phyloP scores from a whole-genome alignment of 768 basidiomycete species.

The Suillus spraguei region DNA sequence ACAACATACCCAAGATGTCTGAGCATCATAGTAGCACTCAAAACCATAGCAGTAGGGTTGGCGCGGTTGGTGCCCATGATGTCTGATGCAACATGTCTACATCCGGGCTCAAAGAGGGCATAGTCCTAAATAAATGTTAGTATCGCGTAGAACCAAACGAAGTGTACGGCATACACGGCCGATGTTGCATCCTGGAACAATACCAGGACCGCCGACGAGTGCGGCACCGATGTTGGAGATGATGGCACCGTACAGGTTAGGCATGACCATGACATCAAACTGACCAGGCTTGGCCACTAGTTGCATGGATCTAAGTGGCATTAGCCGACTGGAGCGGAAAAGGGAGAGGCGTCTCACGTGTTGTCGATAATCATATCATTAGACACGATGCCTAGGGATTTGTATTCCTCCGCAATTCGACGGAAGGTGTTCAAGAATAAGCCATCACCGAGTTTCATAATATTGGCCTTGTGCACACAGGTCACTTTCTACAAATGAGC shows the following conservation, averaged over 20 bases:
- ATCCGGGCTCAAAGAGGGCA: slow-evolving; percentile 98
- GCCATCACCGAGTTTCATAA: slow-evolving; percentile 99
- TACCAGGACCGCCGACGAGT: slow-evolving; percentile 96
- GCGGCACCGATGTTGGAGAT: slow-evolving; percentile 98
- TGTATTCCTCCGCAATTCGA: slow-evolving; percentile 95
- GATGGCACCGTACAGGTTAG: slow-evolving; percentile 95
- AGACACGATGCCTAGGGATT: slow-evolving; percentile 83
- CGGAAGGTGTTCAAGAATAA: slow-evolving; percentile 99
- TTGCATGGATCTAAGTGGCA: slow-evolving; percentile 85
- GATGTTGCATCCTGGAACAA: slow-evolving; percentile 98
- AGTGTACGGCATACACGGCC: slow-evolving; percentile 66
- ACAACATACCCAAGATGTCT: slow-evolving; percentile 84
- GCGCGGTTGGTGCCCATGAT: slow-evolving; percentile 96
- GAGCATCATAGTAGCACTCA: slow-evolving; percentile 97
- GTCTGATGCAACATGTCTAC: slow-evolving; percentile 92
- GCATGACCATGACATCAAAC: slow-evolving; percentile 99
- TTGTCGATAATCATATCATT: slow-evolving; percentile 99
- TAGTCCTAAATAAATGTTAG: slow-evolving; percentile 64
- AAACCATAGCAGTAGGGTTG: slow-evolving; percentile 97
- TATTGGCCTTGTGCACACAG: slow-evolving; percentile 99
- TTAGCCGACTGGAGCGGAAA: neutral
- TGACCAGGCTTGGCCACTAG: slow-evolving; percentile 94
- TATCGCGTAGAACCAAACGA: slow-evolving; percentile 2
- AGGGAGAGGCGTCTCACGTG: slow-evolving; percentile 56
- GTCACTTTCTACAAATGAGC: slow-evolving; percentile 84